These are phyloP conservation scores for Carex littledalei DNA, from an alignment of 176 grass and related monocot genomes.

Conservation along the genomic window DNA sequence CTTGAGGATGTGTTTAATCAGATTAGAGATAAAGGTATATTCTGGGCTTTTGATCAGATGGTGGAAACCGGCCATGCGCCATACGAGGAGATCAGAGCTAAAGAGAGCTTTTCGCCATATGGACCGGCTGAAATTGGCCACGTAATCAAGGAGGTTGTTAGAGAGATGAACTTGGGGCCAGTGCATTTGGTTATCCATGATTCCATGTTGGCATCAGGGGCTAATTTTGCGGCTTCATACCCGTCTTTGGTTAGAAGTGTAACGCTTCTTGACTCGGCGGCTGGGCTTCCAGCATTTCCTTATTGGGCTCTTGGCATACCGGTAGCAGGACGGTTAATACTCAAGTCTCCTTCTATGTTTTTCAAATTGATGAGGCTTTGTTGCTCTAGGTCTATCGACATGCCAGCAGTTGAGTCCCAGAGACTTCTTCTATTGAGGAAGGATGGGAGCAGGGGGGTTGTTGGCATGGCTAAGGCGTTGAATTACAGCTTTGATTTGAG, in stretches of 20 bases:
- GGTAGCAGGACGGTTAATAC: constrained; percentile 37
- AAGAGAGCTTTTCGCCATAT: constrained; percentile 23
- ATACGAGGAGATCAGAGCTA: constrained; percentile 34
- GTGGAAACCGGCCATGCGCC: constrained; percentile 61
- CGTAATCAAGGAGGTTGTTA: constrained; percentile 35
- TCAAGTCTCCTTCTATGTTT: constrained; percentile 52
- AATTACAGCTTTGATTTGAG: constrained; percentile 79
- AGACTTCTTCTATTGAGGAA: constrained; percentile 35
- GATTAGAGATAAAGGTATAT: constrained; percentile 60
- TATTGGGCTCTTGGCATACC: constrained; percentile 51
- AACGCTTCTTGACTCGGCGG: constrained; percentile 50
- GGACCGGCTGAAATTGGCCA: constrained; percentile 30
- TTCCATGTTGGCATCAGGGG: constrained; percentile 40
- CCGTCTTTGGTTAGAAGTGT: constrained; percentile 41
- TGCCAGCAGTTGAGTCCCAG: constrained; percentile 35
- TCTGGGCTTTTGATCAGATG: constrained; percentile 80
- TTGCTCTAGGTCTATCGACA: constrained; percentile 43
- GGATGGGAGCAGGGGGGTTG: constrained; percentile 34
- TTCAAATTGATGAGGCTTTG: constrained; percentile 52
- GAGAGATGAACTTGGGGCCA: constrained; percentile 37
- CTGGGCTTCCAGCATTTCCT: constrained; percentile 52
- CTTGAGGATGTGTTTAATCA: constrained; percentile 30
- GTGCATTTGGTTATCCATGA: constrained; percentile 81
- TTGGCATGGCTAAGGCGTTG: constrained; percentile 51
- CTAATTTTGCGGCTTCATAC: constrained; percentile 37